Evolutionary conservation across 352 stramenopile species (phyloP), one percentile per base, ranked within the genome.

Genomic region (Pythium vanterpoolii): DNA sequence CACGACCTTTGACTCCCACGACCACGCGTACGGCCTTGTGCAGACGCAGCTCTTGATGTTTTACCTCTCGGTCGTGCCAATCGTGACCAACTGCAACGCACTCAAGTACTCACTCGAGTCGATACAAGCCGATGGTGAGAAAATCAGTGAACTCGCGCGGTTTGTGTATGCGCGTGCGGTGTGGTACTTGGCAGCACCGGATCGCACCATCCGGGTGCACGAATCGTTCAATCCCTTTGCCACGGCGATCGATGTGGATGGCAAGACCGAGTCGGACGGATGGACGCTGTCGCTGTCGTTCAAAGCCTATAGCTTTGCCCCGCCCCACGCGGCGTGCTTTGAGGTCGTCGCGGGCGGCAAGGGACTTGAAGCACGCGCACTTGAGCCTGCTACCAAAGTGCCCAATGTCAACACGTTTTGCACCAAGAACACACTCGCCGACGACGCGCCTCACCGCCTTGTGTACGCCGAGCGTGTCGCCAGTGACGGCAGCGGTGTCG

Each of bases 81-180:
- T 82, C 4, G 73, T 75, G 30, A 64, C 65, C n/a, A 75, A 77
- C 50, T 82, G 73, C 68, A 82, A 82, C 43, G 48, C 71, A 9
- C 71, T 82, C 50, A 76, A 75, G 61, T 82, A 82, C 59, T 76
- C 73, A 9, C 36, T 79, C 14, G 60, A 72, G 24, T 82, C 73
- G 4, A 48, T 79, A 11, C 33, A 61, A 9, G 61, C 63, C 3
- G 73, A 82, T 52, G 70, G 73, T 26, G 51, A 51, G 16, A 39
- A 39, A 4, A 76, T 77, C 34, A 53, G 68, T 18, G 31, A 42
- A 7, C 39, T 78, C 26, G 68, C 71, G 27, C 46, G 57, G 28
- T 40, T 55, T 1, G 66, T 62, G 19, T 52, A 71, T 18, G 26
- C 65, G 24, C 63, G 69, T 10, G 65, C 61, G 0, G 51, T 60